These are phyloP conservation scores for Spencermartinsiella ligniputridi DNA, from an alignment of 1,139 yeast genomes.

Conservation along the genomic window DNA sequence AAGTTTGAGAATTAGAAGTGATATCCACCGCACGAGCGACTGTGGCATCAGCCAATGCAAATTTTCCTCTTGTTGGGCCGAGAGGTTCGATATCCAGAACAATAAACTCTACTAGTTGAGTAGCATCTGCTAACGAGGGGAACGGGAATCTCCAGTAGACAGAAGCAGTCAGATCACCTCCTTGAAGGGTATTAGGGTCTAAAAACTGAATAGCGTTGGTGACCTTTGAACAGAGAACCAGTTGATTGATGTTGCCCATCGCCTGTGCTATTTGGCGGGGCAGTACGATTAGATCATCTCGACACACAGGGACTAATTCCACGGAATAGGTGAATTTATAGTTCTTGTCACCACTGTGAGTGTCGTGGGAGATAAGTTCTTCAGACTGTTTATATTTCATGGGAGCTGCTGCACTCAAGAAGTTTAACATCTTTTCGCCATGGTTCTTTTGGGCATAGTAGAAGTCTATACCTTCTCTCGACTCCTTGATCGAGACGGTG, in stretches of 20 bases:
- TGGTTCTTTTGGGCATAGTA: conserved; percentile 85
- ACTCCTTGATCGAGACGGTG: conserved; percentile 87
- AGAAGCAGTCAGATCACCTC: conserved; percentile 70
- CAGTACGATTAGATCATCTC: conserved; percentile 89
- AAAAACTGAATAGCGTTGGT: conserved; percentile 79
- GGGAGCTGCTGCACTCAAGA: conserved; percentile 84
- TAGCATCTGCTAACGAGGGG: conserved; percentile 66
- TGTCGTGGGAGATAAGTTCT: conserved; percentile 87
- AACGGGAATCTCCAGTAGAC: conserved; percentile 89
- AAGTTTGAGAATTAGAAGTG: conserved; percentile 76
- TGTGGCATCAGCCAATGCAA: conserved; percentile 83
- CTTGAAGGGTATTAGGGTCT: conserved; percentile 78
- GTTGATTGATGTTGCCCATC: conserved; percentile 76
- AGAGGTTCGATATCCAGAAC: conserved; percentile 93
- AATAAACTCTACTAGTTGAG: conserved; percentile 81
- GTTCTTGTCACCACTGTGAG: conserved; percentile 81
- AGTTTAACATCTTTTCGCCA: conserved; percentile 91
- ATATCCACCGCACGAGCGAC: conserved; percentile 83
- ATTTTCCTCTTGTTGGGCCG: conserved; percentile 74
- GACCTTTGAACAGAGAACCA: conserved; percentile 80
- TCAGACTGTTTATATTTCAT: conserved; percentile 78
- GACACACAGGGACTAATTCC: conserved; percentile 95
- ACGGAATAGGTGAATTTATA: conserved; percentile 91
- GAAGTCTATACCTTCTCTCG: conserved; percentile 93
- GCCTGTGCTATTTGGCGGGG: conserved; percentile 82